Evolutionary conservation across 371 early-diverging fungal genomes (phyloP).

Genomic region (Actinomortierella wolfii): DNA sequence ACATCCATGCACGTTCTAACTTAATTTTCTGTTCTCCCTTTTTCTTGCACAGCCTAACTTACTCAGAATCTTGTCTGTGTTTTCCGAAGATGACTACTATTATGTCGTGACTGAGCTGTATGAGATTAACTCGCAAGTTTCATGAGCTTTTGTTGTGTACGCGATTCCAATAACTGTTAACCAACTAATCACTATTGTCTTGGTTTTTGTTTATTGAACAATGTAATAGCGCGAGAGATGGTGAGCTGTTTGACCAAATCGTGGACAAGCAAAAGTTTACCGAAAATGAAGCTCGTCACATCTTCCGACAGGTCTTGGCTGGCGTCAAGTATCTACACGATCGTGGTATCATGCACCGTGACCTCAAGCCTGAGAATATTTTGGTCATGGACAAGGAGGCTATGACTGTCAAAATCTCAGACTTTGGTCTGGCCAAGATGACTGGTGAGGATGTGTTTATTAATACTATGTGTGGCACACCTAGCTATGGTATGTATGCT

Average conservation of each 20-base stretch:
- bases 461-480: slow-evolving; percentile 94
- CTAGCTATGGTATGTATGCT: slow-evolving; percentile 85
- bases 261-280: slow-evolving; percentile 70
- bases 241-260: slow-evolving; percentile 94
- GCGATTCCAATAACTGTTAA: slow-evolving; percentile 5
- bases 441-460: slow-evolving; percentile 62
- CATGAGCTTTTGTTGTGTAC: not conserved
- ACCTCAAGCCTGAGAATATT: slow-evolving; percentile 88
- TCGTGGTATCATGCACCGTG: slow-evolving; percentile 77
- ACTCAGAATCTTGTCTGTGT: slow-evolving; percentile 63
- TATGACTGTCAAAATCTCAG: slow-evolving; percentile 85
- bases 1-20: no score
- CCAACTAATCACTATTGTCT: slow-evolving; percentile 1
- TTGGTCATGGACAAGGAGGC: slow-evolving; percentile 64
- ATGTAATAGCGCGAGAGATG: slow-evolving; percentile 73
- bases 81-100: slow-evolving; percentile 59
- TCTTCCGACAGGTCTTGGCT: slow-evolving; percentile 78
- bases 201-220: no score
- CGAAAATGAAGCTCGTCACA: slow-evolving; percentile 79
- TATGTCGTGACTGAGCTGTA: slow-evolving; percentile 75
- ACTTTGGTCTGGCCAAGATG: slow-evolving; percentile 95
- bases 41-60: slow-evolving; percentile 49
- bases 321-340: slow-evolving; percentile 80
- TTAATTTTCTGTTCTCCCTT: no score
- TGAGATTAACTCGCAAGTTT: slow-evolving; percentile 6